Base-by-base conservation (phyloP, 139 green algal genomes). In the Micractinium conductrix region DNA sequence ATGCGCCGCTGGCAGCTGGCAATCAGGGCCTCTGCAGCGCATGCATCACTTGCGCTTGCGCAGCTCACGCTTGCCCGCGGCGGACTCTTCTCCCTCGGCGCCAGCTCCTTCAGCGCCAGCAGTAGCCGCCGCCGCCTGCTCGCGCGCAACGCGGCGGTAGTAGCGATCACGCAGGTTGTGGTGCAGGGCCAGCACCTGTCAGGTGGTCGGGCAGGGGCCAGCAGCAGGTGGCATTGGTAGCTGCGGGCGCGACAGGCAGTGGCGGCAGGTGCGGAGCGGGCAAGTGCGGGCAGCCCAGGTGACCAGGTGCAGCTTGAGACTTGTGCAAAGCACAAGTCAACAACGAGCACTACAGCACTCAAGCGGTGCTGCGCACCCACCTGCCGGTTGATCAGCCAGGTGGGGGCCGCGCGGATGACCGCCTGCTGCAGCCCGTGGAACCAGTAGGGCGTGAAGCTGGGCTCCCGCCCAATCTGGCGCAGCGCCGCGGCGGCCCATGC, bases 381-480 rank as follows among this genome's bases (percentile, higher is more conserved):
- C 63, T 95, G 88, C n/a, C 24, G 24, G 70, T 92, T 87, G 14
- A 95, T 63, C 10, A 92, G 1, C 14, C 30, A 43, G 1, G 50
- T 44, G 2, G 93, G 93, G 33, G 89, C 40, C 17, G 21, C 55
- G 8, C 37, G 33, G 0, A 96, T 65, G 22, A 79, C 21, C 26
- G 50, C 80, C 53, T 60, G 37, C 80, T 85, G 71, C 28, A 94
- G 35, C 19, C 74, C 87, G 87, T 96, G 93, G 82, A 88, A 89
- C 92, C 91, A 96, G 85, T 93, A 97, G 43, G 94, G 94, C 37
- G 87, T 91, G 28, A 63, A 76, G 37, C 60, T 84, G 21, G 82
- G 68, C 70, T 95, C 91, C 62, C 91, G 87, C 30, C 94, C 94
- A 6, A 97, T 91, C 70, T 87, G 74, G 9, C 65, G 62, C 43